Evolutionary conservation across 805 yeast species (phyloP).

Genomic region (Cyberlindnera euphorbiae): DNA sequence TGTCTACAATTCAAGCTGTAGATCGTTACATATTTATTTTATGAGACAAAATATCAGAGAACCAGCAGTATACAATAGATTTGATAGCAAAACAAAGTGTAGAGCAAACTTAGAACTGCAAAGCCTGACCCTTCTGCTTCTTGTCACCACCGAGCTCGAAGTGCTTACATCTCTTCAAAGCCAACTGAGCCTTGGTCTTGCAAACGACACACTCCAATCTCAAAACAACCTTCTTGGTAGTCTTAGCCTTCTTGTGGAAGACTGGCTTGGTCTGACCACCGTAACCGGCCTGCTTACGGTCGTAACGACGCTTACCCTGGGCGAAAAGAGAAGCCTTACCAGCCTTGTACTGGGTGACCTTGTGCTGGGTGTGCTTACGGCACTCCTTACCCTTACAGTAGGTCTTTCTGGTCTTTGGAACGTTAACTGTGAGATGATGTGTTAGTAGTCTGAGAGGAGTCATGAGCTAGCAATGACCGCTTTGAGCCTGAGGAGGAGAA

Average conservation of each 20-base stretch:
- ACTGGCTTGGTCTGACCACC: conserved; percentile 99
- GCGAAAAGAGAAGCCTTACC: conserved; percentile 99
- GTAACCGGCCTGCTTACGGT: conserved; percentile 99
- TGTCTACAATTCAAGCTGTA: conserved; percentile 8
- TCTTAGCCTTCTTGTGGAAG: conserved; percentile 99
- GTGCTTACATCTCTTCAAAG: conserved; percentile 99
- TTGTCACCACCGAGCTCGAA: conserved; percentile 99
- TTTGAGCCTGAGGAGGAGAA: background rate
- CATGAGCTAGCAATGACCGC: background rate
- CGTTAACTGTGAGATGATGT: conserved; percentile 75
- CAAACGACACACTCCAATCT: conserved; percentile 98
- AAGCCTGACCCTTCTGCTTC: conserved; percentile 99
- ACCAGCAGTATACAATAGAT: conserved; percentile 18
- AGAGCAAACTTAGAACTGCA: conserved; percentile 77
- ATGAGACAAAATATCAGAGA: conserved; percentile 23
- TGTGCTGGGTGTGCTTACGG: conserved; percentile 99
- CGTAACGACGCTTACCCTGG: conserved; percentile 99
- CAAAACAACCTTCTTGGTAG: conserved; percentile 99
- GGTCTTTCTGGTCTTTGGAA: conserved; percentile 99
- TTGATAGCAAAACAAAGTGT: conserved; percentile 2
- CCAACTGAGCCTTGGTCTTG: conserved; percentile 97
- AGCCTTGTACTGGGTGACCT: conserved; percentile 99
- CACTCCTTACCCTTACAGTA: conserved; percentile 99
- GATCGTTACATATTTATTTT: conserved; percentile 19
- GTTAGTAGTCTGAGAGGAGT: conserved; percentile 20